Conservation (phyloP, 2,329 filamentous ascomycete genomes). For the Lasiodiplodia theobromae region DNA sequence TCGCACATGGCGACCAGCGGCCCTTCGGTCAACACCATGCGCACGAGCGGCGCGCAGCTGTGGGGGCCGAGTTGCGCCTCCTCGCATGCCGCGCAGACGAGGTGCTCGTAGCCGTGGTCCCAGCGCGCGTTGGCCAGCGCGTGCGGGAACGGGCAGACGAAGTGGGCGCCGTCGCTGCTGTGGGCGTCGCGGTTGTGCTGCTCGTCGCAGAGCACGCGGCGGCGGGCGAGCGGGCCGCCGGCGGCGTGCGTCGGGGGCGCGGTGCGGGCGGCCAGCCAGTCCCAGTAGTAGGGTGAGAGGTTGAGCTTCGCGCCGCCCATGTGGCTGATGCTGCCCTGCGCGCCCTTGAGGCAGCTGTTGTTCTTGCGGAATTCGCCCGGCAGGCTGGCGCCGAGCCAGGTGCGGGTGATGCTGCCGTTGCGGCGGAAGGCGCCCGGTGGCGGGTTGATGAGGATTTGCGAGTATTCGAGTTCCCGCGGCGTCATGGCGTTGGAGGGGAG, state of each 20-base stretch:
- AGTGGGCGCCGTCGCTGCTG: background rate
- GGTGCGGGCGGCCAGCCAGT: background rate
- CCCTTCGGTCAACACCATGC: background rate
- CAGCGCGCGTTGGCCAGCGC: background rate
- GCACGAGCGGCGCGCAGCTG: background rate
- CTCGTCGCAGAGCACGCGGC: conserved; percentile 3
- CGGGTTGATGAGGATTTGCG: background rate
- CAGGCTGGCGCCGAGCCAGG: background rate
- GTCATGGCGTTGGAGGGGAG: background rate
- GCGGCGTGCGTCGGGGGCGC: background rate
- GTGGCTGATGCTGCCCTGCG: background rate
- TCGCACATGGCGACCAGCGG: conserved; percentile 5
- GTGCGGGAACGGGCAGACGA: conserved; percentile 2
- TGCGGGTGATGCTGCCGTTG: background rate
- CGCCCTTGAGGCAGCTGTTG: background rate
- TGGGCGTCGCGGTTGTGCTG: background rate
- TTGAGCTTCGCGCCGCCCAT: background rate
- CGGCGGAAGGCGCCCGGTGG: background rate
- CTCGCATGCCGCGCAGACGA: conserved; percentile 10
- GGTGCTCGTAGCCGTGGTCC: background rate
- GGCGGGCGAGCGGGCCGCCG: background rate
- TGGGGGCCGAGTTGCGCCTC: background rate
- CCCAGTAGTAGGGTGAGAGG: background rate
- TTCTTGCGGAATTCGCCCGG: conserved; percentile 1
- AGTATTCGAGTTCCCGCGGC: background rate